These are phyloP conservation scores for Alternaria atra DNA, from an alignment of 2,329 filamentous ascomycete genomes.

Conservation along the genomic window DNA sequence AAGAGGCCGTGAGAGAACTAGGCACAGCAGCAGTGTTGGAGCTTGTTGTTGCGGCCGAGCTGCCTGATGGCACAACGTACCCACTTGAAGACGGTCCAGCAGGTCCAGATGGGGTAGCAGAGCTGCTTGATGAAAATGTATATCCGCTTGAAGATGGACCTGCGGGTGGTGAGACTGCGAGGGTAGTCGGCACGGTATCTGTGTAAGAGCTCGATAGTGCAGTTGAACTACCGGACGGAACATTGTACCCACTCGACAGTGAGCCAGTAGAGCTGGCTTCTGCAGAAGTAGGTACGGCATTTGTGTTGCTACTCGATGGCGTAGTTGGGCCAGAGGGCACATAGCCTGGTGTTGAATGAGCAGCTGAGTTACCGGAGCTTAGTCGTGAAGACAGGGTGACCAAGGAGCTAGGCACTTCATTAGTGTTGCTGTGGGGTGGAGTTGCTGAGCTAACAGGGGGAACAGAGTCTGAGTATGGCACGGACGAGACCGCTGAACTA, in stretches of 20 bases:
- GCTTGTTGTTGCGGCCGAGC: background rate
- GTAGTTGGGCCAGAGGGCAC: background rate
- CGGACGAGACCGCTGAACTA: background rate
- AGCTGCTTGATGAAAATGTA: background rate
- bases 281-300: constrained; percentile 6
- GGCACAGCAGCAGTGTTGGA: background rate
- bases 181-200: constrained; percentile 1
- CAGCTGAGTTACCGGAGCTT: background rate
- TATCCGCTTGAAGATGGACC: constrained; percentile 7
- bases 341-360: constrained; percentile 7
- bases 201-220: background rate
- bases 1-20: background rate
- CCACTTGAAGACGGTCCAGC: background rate
- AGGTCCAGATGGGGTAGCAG: background rate
- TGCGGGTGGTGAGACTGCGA: background rate
- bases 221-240: constrained; percentile 5
- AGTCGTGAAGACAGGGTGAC: background rate
- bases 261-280: background rate
- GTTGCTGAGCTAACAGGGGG: background rate
- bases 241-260: constrained; percentile 11
- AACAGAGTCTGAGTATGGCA: constrained; percentile 6
- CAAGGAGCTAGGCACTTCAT: constrained; percentile 13
- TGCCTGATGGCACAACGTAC: background rate
- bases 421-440: constrained; percentile 1
- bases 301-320: constrained; percentile 1